Conservation (phyloP, 306 rosid species). For the Dryas octopetala region DNA sequence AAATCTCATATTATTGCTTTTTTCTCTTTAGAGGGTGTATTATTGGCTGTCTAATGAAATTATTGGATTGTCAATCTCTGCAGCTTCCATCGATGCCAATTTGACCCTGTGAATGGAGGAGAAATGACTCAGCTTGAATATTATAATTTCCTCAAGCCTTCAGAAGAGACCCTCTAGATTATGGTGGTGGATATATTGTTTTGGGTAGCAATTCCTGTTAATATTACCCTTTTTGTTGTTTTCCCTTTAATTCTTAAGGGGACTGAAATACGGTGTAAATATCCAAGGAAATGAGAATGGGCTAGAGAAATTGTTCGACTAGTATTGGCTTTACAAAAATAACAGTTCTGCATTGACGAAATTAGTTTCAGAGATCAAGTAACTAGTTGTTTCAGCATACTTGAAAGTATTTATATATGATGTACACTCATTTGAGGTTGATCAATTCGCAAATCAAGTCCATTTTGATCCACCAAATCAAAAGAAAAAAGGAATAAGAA, state of each 20-base stretch:
- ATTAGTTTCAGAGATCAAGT: neutral
- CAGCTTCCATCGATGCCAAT: slow-evolving; percentile 82
- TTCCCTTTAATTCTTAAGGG: slow-evolving; percentile 7
- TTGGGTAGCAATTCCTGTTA: slow-evolving; percentile 31
- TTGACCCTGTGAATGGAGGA: slow-evolving; percentile 66
- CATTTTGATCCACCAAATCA: neutral
- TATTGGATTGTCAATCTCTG: slow-evolving; percentile 24
- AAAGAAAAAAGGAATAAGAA: too few species aligned
- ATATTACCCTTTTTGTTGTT: slow-evolving; percentile 4
- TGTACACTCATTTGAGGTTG: too few species aligned
- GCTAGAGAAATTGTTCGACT: neutral
- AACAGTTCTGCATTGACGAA: neutral
- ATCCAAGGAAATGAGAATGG: slow-evolving; percentile 7
- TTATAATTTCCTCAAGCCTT: slow-evolving; percentile 58
- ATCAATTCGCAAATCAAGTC: neutral
- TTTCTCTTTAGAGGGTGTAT: too few species aligned
- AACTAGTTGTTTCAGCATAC: too few species aligned
- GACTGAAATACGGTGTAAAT: slow-evolving; percentile 19
- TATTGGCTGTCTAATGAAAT: neutral
- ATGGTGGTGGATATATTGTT: slow-evolving; percentile 13
- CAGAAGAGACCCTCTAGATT: slow-evolving; percentile 56
- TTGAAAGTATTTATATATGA: too few species aligned
- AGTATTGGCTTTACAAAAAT: neutral
- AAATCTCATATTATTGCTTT: too few species aligned
- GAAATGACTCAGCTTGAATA: slow-evolving; percentile 79